phyloP scores from a whole-genome alignment of 805 yeast species.

The Candida chauliodis region DNA sequence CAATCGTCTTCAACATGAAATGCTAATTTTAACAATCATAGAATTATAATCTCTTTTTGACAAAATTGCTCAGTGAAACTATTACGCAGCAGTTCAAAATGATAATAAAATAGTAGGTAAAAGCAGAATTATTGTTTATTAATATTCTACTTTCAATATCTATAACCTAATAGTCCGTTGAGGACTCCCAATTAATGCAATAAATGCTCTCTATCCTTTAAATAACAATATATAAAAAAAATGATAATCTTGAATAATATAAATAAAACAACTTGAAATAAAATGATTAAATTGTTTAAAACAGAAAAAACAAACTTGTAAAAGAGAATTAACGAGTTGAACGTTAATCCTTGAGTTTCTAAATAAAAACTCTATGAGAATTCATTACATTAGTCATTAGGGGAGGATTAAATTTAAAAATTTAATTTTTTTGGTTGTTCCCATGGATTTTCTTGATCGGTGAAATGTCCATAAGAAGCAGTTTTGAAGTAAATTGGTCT shows the following conservation, averaged over 20 bases:
- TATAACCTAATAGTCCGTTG: conserved; percentile 44
- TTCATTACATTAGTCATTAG: conserved; percentile 43
- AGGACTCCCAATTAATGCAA: conserved; percentile 48
- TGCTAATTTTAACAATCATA: too few relatives aligned
- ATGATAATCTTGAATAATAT: conserved; percentile 6
- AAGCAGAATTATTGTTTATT: too few relatives aligned
- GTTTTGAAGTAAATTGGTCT: conserved; percentile 99
- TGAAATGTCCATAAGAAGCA: conserved; percentile 99
- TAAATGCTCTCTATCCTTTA: conserved; percentile 31
- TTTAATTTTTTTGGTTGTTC: conserved; percentile 87
- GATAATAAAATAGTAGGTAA: too few relatives aligned
- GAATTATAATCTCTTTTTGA: too few relatives aligned
- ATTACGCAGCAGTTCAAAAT: too few relatives aligned
- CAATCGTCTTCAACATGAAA: too few relatives aligned
- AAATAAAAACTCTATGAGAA: conserved; percentile 23
- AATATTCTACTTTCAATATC: too few relatives aligned
- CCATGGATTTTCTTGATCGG: conserved; percentile 98
- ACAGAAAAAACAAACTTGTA: conserved; percentile 4
- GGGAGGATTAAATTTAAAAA: conserved; percentile 35
- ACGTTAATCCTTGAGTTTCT: conserved; percentile 28
- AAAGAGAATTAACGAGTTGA: conserved; percentile 42
- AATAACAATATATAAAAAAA: conserved; percentile 9
- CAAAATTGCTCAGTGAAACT: too few relatives aligned
- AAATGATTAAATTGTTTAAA: not conserved
- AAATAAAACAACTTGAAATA: conserved; percentile 1